These are phyloP conservation scores for Auriscalpium orientale DNA, from an alignment of 768 basidiomycete species.

Conservation along the genomic window DNA sequence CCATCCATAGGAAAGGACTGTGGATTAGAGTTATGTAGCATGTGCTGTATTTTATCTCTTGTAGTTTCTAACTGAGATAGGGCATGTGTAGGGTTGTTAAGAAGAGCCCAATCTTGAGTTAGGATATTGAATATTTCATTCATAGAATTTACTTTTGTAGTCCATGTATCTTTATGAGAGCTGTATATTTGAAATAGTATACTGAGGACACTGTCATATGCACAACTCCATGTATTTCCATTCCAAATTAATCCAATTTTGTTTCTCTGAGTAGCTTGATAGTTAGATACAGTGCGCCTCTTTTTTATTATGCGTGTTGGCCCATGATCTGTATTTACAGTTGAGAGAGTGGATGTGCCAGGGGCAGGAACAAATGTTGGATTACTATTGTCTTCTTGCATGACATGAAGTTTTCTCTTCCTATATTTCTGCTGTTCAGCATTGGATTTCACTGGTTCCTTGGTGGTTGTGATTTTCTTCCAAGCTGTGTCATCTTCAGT, in stretches of 20 bases:
- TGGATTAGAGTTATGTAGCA: background rate
- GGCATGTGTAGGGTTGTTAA: background rate
- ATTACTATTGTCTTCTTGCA: background rate
- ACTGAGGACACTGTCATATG: slow-evolving; percentile 3
- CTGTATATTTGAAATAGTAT: background rate
- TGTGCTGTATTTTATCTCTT: background rate
- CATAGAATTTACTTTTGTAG: background rate
- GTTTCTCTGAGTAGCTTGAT: too few species aligned
- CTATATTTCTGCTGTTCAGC: background rate
- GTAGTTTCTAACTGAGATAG: background rate
- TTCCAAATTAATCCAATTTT: background rate
- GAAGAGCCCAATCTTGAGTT: background rate
- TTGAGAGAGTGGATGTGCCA: background rate
- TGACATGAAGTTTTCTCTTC: background rate
- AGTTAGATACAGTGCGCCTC: background rate
- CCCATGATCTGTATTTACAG: background rate
- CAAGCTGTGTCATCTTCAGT: background rate
- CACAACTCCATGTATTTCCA: slow-evolving; percentile 1
- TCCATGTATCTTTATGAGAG: background rate
- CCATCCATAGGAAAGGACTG: background rate
- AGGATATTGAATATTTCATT: background rate
- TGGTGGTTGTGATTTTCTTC: background rate
- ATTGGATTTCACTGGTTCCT: background rate
- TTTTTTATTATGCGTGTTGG: background rate
- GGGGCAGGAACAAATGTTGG: background rate